These are phyloP conservation scores for Mucor circinelloides DNA, from an alignment of 371 early-diverging fungal species.

Conservation along the genomic window DNA sequence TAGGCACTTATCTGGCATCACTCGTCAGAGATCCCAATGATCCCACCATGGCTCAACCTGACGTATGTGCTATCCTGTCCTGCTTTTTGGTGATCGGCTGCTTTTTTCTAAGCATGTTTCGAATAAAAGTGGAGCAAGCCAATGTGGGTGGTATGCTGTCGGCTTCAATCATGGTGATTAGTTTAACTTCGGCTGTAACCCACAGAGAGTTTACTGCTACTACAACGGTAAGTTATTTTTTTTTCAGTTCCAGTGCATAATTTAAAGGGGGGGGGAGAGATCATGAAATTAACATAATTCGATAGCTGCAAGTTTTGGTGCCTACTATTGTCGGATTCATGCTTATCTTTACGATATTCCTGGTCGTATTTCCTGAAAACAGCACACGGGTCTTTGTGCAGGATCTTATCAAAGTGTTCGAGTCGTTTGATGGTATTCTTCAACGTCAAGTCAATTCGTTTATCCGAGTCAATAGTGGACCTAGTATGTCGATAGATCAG, in stretches of 20 bases:
- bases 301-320: conserved; percentile 23
- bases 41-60: conserved; percentile 30
- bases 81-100: conserved; percentile 39
- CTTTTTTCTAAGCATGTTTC: conserved; percentile 39
- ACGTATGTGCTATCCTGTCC: conserved; percentile 29
- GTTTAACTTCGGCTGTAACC: conserved; percentile 35
- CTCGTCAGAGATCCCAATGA: conserved; percentile 31
- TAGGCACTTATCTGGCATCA: conserved; percentile 39
- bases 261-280: background rate
- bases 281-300: background rate
- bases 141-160: conserved; percentile 54
- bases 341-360: conserved; percentile 30
- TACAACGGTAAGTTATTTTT: conserved; percentile 23
- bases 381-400: conserved; percentile 40
- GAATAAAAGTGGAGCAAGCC: conserved; percentile 46
- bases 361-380: conserved; percentile 44
- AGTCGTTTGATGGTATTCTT: conserved; percentile 36
- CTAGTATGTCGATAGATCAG: background rate
- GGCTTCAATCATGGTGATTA: conserved; percentile 46
- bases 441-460: conserved; percentile 35
- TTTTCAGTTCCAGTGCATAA: too few species aligned
- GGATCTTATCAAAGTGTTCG: conserved; percentile 32
- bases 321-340: conserved; percentile 38
- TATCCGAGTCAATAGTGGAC: conserved; percentile 13
- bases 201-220: conserved; percentile 28